A percentile compares a stretch with the other conserved stretches of the same genome.
These are phyloP conservation scores for Candida awuae DNA, from an alignment of 805 yeast genomes.

Conservation along the genomic window DNA sequence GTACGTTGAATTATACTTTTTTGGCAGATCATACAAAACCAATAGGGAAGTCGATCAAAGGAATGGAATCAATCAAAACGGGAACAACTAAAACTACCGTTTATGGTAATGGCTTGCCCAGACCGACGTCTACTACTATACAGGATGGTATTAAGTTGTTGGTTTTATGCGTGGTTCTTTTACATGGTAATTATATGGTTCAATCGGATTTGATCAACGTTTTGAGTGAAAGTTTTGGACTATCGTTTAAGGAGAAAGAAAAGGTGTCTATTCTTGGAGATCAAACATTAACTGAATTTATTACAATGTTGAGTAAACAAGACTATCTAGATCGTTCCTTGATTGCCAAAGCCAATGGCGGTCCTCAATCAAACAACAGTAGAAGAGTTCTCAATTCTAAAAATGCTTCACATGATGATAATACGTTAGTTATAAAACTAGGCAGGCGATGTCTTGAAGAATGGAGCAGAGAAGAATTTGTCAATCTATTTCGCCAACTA, in stretches of 20 bases:
- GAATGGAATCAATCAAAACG: slow-evolving; percentile 6
- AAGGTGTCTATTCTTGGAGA: slow-evolving; percentile 16
- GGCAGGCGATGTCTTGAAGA: slow-evolving; percentile 27
- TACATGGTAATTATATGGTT: slow-evolving; percentile 24
- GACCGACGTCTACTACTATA: slow-evolving; percentile 18
- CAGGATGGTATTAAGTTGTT: slow-evolving; percentile 24
- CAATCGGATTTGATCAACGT: slow-evolving; percentile 22
- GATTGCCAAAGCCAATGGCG: background rate
- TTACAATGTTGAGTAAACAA: slow-evolving; percentile 20
- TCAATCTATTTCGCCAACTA: slow-evolving; percentile 20
- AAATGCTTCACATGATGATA: slow-evolving; percentile 17
- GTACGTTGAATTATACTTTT: slow-evolving; percentile 18
- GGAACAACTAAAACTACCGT: slow-evolving; percentile 1
- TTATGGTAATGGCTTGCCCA: slow-evolving; percentile 19
- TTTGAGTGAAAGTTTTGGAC: slow-evolving; percentile 19
- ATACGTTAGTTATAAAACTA: slow-evolving; percentile 19
- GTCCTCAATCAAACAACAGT: too few species aligned
- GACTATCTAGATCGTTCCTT: slow-evolving; percentile 19
- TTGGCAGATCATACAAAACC: slow-evolving; percentile 9
- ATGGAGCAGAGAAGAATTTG: slow-evolving; percentile 20
- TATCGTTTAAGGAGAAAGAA: slow-evolving; percentile 19
- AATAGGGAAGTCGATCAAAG: slow-evolving; percentile 4
- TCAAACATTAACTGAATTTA: slow-evolving; percentile 18
- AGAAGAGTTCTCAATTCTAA: slow-evolving; percentile 2
- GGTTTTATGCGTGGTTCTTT: slow-evolving; percentile 19